phyloP scores from a whole-genome alignment of 2,329 filamentous ascomycete genomes.

The Colletotrichum viniferum region DNA sequence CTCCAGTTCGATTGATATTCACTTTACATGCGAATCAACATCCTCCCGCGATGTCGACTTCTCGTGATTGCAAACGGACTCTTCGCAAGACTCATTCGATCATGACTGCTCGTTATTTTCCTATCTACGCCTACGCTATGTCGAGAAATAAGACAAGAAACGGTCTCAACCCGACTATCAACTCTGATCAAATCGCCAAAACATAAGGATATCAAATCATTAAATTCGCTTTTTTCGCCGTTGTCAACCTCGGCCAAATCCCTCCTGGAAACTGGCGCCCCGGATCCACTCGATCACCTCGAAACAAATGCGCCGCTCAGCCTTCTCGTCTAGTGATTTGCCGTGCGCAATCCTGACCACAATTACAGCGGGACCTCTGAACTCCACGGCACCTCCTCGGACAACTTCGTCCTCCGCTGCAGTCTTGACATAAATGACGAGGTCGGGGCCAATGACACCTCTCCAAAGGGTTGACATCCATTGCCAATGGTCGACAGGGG shows the following conservation, averaged over 20 bases:
- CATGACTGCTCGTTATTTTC: not conserved
- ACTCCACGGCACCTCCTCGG: constrained; percentile 58
- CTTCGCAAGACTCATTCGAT: not conserved
- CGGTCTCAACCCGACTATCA: not conserved
- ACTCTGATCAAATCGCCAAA: not conserved
- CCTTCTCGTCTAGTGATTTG: constrained; percentile 66
- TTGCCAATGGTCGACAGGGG: constrained; percentile 91
- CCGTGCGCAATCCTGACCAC: constrained; percentile 53
- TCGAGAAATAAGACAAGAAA: not conserved
- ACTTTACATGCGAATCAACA: not conserved
- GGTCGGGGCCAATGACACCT: constrained; percentile 80
- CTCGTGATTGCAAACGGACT: not conserved
- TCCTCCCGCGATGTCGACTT: not conserved
- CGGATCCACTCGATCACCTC: constrained; percentile 85
- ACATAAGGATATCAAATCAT: not conserved
- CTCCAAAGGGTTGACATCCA: constrained; percentile 97
- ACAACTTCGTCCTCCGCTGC: constrained; percentile 37
- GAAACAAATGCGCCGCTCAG: constrained; percentile 78
- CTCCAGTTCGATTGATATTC: not conserved
- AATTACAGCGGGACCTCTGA: constrained; percentile 58
- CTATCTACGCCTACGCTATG: constrained; percentile 22
- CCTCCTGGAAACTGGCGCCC: constrained; percentile 45
- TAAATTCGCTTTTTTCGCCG: not conserved
- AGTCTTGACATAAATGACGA: constrained; percentile 70
- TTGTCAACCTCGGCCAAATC: constrained; percentile 12